Base-by-base conservation (phyloP, 2,329 filamentous ascomycete genomes). In the Xylaria sp. region DNA sequence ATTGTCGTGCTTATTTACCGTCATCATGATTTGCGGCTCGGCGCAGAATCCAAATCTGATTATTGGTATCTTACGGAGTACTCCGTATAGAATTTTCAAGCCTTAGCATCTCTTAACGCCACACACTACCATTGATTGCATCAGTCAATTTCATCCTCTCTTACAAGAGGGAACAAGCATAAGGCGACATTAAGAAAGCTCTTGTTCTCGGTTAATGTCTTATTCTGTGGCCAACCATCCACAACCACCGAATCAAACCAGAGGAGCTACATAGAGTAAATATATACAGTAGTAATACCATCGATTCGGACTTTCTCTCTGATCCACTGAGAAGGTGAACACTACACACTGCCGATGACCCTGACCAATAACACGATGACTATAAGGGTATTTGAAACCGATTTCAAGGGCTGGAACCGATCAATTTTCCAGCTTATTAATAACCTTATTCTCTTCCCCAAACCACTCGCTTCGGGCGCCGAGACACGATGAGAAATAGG, bases 401-500 rank as follows among this genome's bases (percentile, higher is more conserved):
- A 9, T 47, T 52, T 45, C 19, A 50, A 52, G 51, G 51, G 57
- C 51, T 45, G 49, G 51, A 33, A 52, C 51, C 46, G 57, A 52
- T 28, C 50, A 31, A 46, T 37, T 23, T 52, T 40, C 50, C 50
- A 60, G 56, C 57, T 25, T 28, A 52, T 47, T 35, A 40, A 56
- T 47, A 63, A 56, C 51, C 61, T 60, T 60, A 40, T 40, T 49
- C 40, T 42, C 35, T 45, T 42, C 46, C 51, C 56, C 46, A 38
- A 21, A 9, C 31, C 35, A 28, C 21, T 59, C 33, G 33, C 23
- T 23, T n/a, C 35, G 40, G 17, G 19, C 38, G n/a, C 42, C 11
- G 9, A 42, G 4, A n/a, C 28, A 21, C 15, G 11, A 38, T 3
- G 31, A 51, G 17, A 45, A 55, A 1, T 23, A 21, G 35, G 4